Evolutionary conservation across 495 filamentous ascomycete species (phyloP), one percentile per base, ranked within the genome.

Genomic region (Penicillium silybi): DNA sequence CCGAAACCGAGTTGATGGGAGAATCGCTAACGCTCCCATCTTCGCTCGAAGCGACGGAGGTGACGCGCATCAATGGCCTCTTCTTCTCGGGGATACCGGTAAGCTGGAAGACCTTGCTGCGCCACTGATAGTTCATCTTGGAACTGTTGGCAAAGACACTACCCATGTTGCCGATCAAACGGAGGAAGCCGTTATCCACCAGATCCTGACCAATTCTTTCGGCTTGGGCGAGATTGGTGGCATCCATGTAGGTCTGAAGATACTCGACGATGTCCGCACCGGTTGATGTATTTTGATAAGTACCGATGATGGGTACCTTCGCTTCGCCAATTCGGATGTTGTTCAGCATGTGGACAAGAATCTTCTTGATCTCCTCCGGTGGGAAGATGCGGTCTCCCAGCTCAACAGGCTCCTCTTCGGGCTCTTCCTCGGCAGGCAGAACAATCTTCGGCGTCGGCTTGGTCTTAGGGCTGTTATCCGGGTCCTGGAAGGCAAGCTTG

Each of bases 41-140:
- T 4, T 80, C 79, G 35, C 71, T 76, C 7, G 73, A 71, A 13
- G 78, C 75, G 40, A 83, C 67, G 0, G 90, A 90, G 46, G 88
- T 85, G 0, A 86, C 84, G 44, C 92, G 83, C 47, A 80, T 78
- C 34, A 88, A 53, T 6, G 84, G 58, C 49, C 79, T 82, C 67
- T 92, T 95, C 75, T 89, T 95, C 66, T 95, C 90, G 1, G 88
- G 89, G 41, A 97, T 77, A 3, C 91, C 91, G 23, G 90, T 83
- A 37, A 90, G 66, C 64, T 96, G 85, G 70, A 96, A 97, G 0
- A 86, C 88, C 69, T 88, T 95, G 2, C 91, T 81, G 39, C 89
- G 85, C 95, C 95, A 99, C 67, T 99, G 93, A 67, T 97, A 99
- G 64, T 87, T 87, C 84, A 97, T 86, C 72, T 87, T 91, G 40